Evolutionary conservation across 2,329 filamentous ascomycete genomes (phyloP).

Genomic region (Fusarium scirpi): DNA sequence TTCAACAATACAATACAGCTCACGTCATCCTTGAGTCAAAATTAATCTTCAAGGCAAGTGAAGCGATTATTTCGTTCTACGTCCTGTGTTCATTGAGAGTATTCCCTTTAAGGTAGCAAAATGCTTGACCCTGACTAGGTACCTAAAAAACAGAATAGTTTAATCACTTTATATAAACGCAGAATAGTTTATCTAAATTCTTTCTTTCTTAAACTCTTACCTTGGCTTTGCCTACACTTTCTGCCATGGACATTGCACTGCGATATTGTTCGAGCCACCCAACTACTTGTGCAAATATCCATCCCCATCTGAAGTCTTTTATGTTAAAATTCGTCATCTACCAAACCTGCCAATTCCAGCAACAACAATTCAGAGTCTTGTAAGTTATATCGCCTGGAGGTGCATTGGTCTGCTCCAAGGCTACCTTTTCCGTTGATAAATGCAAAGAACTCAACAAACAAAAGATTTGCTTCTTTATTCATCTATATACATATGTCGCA

Average conservation of each 20-base stretch:
- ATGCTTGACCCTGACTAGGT: not conserved
- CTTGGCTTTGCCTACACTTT: not conserved
- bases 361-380: not conserved
- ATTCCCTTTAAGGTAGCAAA: not conserved
- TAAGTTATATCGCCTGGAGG: not conserved
- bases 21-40: constrained; percentile 26
- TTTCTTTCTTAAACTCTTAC: not conserved
- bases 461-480: too few relatives aligned
- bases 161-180: not conserved
- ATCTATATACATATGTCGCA: not conserved
- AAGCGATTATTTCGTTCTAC: not conserved
- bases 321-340: not conserved
- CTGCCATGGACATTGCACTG: not conserved
- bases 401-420: too few relatives aligned
- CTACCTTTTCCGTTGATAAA: not conserved
- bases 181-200: not conserved
- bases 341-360: not conserved
- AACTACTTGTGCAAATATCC: not conserved
- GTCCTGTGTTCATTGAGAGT: not conserved
- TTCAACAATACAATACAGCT: not conserved
- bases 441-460: not conserved
- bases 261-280: not conserved
- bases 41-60: not conserved
- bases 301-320: not conserved
- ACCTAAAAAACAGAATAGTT: not conserved